Evolutionary conservation across 495 filamentous ascomycete genomes (phyloP).

Genomic region (Sphaerosporella brunnea): DNA sequence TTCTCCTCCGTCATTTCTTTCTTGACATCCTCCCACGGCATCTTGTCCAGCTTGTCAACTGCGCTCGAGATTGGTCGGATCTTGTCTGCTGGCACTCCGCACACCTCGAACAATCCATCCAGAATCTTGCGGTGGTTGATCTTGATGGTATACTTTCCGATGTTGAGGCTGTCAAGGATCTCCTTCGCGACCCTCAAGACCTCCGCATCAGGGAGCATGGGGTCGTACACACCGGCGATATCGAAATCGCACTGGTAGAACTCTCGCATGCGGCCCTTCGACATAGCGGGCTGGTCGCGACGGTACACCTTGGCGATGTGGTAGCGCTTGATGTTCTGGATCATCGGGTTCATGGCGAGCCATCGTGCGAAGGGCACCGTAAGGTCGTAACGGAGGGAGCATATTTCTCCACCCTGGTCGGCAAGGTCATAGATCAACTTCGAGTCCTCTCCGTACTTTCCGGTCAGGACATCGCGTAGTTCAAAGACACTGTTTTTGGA

Average conservation of each 20-base stretch:
- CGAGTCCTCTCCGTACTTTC: slow-evolving; percentile 83
- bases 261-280: slow-evolving; percentile 81
- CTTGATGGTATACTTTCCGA: slow-evolving; percentile 64
- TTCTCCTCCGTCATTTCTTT: slow-evolving; percentile 91
- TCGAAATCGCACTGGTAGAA: slow-evolving; percentile 99
- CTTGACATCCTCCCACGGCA: slow-evolving; percentile 69
- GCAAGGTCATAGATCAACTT: slow-evolving; percentile 80
- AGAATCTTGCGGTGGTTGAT: slow-evolving; percentile 90
- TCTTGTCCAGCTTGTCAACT: slow-evolving; percentile 90
- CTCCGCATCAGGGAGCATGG: slow-evolving; percentile 96
- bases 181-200: slow-evolving; percentile 68
- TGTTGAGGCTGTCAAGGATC: slow-evolving; percentile 64
- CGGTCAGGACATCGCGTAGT: slow-evolving; percentile 48
- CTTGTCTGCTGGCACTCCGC: slow-evolving; percentile 72
- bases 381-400: slow-evolving; percentile 73
- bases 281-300: slow-evolving; percentile 46
- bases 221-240: slow-evolving; percentile 73
- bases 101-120: slow-evolving; percentile 80
- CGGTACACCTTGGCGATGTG: slow-evolving; percentile 69
- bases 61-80: slow-evolving; percentile 74
- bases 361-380: slow-evolving; percentile 81
- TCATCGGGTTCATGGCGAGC: slow-evolving; percentile 63
- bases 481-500: slow-evolving; percentile 32
- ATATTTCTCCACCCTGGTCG: slow-evolving; percentile 72
- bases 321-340: slow-evolving; percentile 62